Percentiles rank a stretch among this genome's conserved stretches.
Conservation (phyloP, 768 basidiomycete genomes). For the Calocybe gangraenosa region DNA sequence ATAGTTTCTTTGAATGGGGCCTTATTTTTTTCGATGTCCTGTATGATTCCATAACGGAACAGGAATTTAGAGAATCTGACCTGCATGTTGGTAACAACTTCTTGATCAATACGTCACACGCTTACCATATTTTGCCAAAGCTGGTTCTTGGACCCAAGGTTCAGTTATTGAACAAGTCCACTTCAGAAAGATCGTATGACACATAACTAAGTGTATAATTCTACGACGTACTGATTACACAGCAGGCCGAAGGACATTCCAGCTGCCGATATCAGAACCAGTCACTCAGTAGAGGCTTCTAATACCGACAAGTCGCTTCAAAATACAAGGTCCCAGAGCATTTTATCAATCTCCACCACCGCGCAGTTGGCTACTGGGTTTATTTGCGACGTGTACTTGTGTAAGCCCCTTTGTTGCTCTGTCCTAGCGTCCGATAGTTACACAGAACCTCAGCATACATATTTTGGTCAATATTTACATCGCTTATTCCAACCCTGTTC, state of each 20-base stretch:
- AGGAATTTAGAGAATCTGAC: conserved; percentile 52
- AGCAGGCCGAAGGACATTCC: too few relatives aligned
- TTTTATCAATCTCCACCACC: conserved; percentile 10
- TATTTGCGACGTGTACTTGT: conserved; percentile 46
- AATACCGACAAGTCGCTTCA: neutral
- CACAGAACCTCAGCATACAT: conserved; percentile 50
- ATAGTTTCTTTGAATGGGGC: conserved; percentile 86
- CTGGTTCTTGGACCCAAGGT: conserved; percentile 20
- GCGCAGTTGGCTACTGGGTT: conserved; percentile 24
- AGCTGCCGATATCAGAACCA: neutral
- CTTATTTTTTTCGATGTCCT: conserved; percentile 70
- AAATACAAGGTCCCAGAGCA: too few relatives aligned
- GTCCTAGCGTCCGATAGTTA: neutral
- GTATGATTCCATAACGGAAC: conserved; percentile 64
- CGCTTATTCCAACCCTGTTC: conserved; percentile 75
- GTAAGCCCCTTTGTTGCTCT: conserved; percentile 32
- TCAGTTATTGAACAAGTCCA: neutral
- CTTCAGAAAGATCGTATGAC: conserved; percentile 4
- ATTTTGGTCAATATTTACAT: conserved; percentile 82
- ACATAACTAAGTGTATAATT: too few relatives aligned
- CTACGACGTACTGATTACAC: too few relatives aligned
- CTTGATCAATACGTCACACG: neutral
- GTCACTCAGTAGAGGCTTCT: neutral
- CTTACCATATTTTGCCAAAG: conserved; percentile 15
- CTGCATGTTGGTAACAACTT: conserved; percentile 41